Conservation (phyloP, 2,329 filamentous ascomycete species). For the Xylariaceae sp. region DNA sequence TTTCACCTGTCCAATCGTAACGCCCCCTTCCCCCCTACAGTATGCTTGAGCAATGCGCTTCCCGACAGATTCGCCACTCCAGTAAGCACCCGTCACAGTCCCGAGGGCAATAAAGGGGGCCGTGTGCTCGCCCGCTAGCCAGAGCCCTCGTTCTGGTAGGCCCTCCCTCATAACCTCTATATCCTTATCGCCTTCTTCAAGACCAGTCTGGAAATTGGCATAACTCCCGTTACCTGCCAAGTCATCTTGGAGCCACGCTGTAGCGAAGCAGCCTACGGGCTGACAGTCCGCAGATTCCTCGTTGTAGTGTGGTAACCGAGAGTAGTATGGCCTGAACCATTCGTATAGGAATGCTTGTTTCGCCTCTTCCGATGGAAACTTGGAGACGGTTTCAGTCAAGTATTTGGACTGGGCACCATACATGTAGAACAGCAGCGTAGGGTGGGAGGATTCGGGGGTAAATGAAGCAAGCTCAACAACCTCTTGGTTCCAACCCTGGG, state of each 20-base stretch:
- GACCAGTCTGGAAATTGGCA: conserved; percentile 77
- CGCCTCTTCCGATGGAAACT: conserved; percentile 42
- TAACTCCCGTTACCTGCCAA: conserved; percentile 82
- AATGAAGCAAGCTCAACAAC: conserved; percentile 74
- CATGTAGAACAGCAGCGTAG: conserved; percentile 82
- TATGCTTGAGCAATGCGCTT: conserved; percentile 60
- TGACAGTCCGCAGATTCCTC: conserved; percentile 52
- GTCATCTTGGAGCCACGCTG: conserved; percentile 75
- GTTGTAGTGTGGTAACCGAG: conserved; percentile 67
- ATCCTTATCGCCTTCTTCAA: conserved; percentile 68
- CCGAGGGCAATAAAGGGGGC: conserved; percentile 86
- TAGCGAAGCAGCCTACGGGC: conserved; percentile 64
- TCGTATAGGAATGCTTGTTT: conserved; percentile 55
- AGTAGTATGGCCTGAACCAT: conserved; percentile 78
- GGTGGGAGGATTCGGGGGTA: conserved; percentile 57
- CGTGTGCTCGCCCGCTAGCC: conserved; percentile 89
- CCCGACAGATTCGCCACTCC: conserved; percentile 80
- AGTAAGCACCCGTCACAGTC: conserved; percentile 87
- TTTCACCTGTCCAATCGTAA: conserved; percentile 1
- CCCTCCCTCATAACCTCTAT: conserved; percentile 64
- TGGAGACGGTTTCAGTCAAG: conserved; percentile 46
- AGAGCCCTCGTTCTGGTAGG: conserved; percentile 65
- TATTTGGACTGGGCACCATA: conserved; percentile 61
- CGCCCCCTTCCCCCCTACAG: conserved; percentile 30
- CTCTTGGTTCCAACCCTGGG: conserved; percentile 69